A percentile compares a stretch with the other conserved stretches of the same genome.
phyloP scores from a whole-genome alignment of 2,329 filamentous ascomycete genomes.

The Orbilia brochopaga region DNA sequence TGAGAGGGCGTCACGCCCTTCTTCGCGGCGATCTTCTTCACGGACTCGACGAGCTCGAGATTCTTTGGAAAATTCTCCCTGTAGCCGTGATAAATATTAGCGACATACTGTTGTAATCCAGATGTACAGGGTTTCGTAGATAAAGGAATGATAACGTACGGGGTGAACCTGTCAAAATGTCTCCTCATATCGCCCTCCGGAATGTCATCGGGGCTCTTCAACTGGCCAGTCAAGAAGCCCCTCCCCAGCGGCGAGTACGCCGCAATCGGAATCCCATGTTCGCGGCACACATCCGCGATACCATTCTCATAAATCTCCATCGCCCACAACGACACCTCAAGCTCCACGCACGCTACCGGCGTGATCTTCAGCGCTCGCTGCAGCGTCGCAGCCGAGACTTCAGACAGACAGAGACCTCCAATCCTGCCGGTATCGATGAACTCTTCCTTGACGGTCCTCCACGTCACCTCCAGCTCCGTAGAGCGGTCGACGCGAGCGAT shows the following conservation, averaged over 20 bases:
- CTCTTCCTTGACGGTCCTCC: slow-evolving; percentile 61
- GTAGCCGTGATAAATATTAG: background rate
- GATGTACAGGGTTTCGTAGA: too few relatives aligned
- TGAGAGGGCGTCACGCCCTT: slow-evolving; percentile 70
- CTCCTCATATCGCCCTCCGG: slow-evolving; percentile 62
- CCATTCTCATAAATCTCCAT: slow-evolving; percentile 63
- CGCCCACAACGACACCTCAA: slow-evolving; percentile 64
- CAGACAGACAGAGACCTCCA: slow-evolving; percentile 64
- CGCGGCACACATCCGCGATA: slow-evolving; percentile 64
- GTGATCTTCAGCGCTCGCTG: slow-evolving; percentile 60
- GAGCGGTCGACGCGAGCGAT: slow-evolving; percentile 65
- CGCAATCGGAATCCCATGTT: slow-evolving; percentile 72
- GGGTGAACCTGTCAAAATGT: slow-evolving; percentile 66
- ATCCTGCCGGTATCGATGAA: slow-evolving; percentile 64
- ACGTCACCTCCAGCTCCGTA: slow-evolving; percentile 60
- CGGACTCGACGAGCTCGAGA: slow-evolving; percentile 66
- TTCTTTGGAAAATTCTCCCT: slow-evolving; percentile 68
- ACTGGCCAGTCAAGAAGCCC: slow-evolving; percentile 63
- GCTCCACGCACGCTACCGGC: slow-evolving; percentile 62
- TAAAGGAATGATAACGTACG: slow-evolving; percentile 56
- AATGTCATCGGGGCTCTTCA: slow-evolving; percentile 65
- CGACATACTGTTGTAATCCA: background rate
- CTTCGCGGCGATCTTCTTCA: slow-evolving; percentile 66
- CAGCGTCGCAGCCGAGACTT: slow-evolving; percentile 63
- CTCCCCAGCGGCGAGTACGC: slow-evolving; percentile 75